phyloP scores from a whole-genome alignment of 2,329 filamentous ascomycete genomes.

The Delphinella strobiligena region DNA sequence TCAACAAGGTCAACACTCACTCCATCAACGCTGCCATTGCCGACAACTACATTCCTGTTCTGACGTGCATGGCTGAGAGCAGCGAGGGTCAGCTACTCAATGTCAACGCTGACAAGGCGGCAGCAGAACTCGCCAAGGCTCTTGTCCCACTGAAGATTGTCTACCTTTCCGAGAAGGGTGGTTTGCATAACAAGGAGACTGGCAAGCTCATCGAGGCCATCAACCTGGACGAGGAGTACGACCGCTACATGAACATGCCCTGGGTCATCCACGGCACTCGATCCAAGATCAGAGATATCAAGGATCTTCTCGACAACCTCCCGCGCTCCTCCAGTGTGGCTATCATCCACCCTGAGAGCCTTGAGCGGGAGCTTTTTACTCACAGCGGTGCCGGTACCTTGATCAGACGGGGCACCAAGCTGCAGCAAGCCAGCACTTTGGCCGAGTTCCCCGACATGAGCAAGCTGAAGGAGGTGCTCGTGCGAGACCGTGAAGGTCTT shows the following conservation, averaged over 20 bases:
- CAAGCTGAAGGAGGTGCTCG: conserved; percentile 68
- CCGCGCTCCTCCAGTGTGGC: conserved; percentile 89
- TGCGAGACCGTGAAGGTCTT: conserved; percentile 69
- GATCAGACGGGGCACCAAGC: conserved; percentile 83
- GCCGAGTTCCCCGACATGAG: conserved; percentile 64
- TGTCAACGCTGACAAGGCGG: conserved; percentile 94
- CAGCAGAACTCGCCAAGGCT: conserved; percentile 78
- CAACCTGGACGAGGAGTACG: conserved; percentile 94
- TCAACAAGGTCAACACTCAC: conserved; percentile 80
- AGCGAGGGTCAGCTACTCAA: conserved; percentile 86
- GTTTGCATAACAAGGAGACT: conserved; percentile 85
- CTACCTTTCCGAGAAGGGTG: conserved; percentile 96
- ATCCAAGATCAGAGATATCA: conserved; percentile 96
- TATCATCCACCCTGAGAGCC: conserved; percentile 90
- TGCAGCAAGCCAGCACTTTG: conserved; percentile 60
- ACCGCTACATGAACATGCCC: conserved; percentile 79
- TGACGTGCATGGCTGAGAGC: conserved; percentile 94
- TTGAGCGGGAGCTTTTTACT: conserved; percentile 95
- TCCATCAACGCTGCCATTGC: conserved; percentile 86
- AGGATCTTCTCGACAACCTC: conserved; percentile 78
- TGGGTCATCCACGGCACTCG: conserved; percentile 94
- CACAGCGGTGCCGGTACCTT: conserved; percentile 90
- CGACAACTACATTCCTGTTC: conserved; percentile 80
- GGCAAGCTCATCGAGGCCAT: conserved; percentile 93
- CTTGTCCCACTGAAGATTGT: conserved; percentile 94